Percentiles rank a stretch among this genome's conserved stretches.
These are phyloP conservation scores for Micromonas pusilla DNA, from an alignment of 139 green algal genomes.

Conservation along the genomic window DNA sequence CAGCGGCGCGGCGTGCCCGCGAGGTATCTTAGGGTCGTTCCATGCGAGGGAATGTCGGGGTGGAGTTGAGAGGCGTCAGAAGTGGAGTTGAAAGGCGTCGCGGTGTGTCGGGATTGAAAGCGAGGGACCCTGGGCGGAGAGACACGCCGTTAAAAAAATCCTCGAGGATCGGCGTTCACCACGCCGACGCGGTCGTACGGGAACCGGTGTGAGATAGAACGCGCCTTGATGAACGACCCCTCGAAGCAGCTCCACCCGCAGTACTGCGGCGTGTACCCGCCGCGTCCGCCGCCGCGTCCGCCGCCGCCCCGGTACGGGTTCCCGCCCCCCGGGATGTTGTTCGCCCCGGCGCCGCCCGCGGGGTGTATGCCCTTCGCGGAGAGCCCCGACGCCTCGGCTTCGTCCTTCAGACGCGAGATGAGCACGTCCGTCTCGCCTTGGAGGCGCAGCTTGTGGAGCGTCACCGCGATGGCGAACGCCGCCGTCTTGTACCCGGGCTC, in stretches of 20 bases:
- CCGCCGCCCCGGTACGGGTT: not conserved
- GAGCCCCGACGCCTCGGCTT: not conserved
- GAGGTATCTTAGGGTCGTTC: no score
- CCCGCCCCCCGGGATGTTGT: not conserved
- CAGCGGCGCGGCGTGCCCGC: not conserved
- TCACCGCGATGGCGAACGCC: not conserved
- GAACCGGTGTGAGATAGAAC: no score
- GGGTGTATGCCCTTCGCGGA: not conserved
- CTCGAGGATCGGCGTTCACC: no score
- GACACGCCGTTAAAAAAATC: no score
- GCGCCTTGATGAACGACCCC: not conserved
- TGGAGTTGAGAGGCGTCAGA: no score
- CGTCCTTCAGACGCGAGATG: not conserved
- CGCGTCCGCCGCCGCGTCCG: not conserved
- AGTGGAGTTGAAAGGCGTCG: no score
- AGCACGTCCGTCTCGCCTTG: not conserved
- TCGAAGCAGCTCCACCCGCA: not conserved
- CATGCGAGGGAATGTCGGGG: no score
- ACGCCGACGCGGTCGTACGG: no score
- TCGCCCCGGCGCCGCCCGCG: no score
- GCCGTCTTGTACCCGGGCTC: not conserved
- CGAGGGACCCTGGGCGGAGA: no score
- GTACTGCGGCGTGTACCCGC: no score
- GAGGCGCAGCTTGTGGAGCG: not conserved
- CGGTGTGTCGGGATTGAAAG: no score